A percentile compares a stretch with the other conserved stretches of the same genome.
phyloP scores from a whole-genome alignment of 768 basidiomycete species.

The Boletus eberwhitei region DNA sequence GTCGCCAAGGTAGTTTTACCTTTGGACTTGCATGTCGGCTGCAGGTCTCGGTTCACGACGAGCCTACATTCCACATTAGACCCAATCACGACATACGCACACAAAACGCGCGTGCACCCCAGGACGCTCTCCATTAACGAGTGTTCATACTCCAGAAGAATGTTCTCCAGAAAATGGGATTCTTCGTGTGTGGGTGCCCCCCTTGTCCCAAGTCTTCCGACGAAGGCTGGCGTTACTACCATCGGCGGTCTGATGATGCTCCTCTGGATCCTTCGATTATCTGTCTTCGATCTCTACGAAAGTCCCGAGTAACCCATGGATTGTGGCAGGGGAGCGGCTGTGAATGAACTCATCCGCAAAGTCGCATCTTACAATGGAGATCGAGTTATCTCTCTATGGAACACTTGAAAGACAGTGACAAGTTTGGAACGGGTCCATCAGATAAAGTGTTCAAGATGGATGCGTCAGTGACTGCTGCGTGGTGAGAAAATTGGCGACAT shows the following conservation, averaged over 20 bases:
- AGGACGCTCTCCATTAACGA: not conserved
- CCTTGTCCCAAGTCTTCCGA: conserved; percentile 44
- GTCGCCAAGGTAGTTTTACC: too few species aligned
- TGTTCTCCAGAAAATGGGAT: conserved; percentile 25
- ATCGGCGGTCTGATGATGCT: conserved; percentile 71
- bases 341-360: conserved; percentile 58
- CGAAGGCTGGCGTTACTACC: conserved; percentile 68
- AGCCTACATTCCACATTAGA: not conserved
- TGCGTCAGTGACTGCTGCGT: conserved; percentile 38
- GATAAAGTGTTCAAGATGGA: conserved; percentile 24
- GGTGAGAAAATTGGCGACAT: conserved; percentile 37
- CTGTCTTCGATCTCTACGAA: conserved; percentile 64
- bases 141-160: not conserved
- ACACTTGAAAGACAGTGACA: conserved; percentile 1
- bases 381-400: conserved; percentile 43
- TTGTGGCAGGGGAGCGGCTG: conserved; percentile 57
- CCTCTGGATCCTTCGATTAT: conserved; percentile 60
- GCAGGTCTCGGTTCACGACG: not conserved
- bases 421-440: conserved; percentile 6
- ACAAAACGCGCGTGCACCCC: not conserved
- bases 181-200: too few species aligned
- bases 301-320: conserved; percentile 73
- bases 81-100: not conserved
- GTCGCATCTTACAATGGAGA: conserved; percentile 62
- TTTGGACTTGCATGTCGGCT: not conserved